Conservation (phyloP, 176 grass and related monocot species). For the Saccharum officinarum region DNA sequence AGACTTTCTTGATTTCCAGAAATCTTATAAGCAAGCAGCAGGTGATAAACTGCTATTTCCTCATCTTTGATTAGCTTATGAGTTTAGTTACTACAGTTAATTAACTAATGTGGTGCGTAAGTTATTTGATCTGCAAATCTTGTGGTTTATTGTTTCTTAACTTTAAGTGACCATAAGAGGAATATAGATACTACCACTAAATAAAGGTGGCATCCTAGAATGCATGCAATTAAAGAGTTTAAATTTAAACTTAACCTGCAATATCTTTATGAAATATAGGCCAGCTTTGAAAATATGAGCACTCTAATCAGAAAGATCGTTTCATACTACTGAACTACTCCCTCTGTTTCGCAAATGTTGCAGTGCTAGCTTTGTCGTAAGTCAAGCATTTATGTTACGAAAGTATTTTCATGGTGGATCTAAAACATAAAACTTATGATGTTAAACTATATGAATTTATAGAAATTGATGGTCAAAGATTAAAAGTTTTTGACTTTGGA, state of each 20-base stretch:
- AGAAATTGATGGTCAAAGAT: background rate
- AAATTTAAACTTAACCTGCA: slow-evolving; percentile 27
- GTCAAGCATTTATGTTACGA: background rate
- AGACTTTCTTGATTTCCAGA: slow-evolving; percentile 73
- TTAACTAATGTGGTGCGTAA: slow-evolving; percentile 21
- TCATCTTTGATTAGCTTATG: slow-evolving; percentile 11
- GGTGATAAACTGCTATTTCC: slow-evolving; percentile 47
- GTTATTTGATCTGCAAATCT: slow-evolving; percentile 33
- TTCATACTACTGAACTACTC: slow-evolving; percentile 4
- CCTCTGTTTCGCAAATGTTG: background rate
- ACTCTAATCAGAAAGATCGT: background rate
- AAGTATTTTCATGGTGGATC: background rate
- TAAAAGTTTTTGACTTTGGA: background rate
- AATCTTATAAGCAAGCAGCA: slow-evolving; percentile 76
- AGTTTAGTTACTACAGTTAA: slow-evolving; percentile 3
- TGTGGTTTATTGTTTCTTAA: slow-evolving; percentile 33
- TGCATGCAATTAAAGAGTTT: slow-evolving; percentile 20
- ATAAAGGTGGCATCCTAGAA: slow-evolving; percentile 9
- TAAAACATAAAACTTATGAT: background rate
- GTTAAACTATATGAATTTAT: background rate
- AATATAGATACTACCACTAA: background rate
- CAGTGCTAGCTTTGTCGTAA: background rate
- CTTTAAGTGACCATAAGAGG: slow-evolving; percentile 29
- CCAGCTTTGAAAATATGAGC: background rate
- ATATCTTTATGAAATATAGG: slow-evolving; percentile 11